Evolutionary conservation across 2,329 filamentous ascomycete species (phyloP).

Genomic region (Colletotrichum sp.): DNA sequence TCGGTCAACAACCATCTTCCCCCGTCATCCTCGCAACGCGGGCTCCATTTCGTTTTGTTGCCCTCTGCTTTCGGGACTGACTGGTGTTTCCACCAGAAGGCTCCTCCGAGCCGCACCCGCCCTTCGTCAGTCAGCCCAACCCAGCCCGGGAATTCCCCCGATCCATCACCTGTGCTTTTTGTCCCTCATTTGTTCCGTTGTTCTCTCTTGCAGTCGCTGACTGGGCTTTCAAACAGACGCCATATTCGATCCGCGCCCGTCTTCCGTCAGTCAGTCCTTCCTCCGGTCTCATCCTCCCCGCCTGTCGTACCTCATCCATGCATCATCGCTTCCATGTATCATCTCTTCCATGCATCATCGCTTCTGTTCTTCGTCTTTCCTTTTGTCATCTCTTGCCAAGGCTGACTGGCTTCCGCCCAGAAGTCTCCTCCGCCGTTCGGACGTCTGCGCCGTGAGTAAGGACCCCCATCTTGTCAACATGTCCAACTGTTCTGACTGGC

Average conservation of each 20-base stretch:
- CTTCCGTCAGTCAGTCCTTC: background rate
- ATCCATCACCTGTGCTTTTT: background rate
- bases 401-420: background rate
- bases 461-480: background rate
- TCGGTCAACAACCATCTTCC: background rate
- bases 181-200: background rate
- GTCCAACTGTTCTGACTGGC: background rate
- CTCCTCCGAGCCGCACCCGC: background rate
- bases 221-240: background rate
- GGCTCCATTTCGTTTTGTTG: background rate
- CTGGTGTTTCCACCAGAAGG: background rate
- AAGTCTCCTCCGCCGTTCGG: background rate
- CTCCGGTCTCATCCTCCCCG: background rate
- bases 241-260: background rate
- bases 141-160: background rate
- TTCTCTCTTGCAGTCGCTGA: background rate
- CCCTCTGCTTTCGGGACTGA: background rate
- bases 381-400: background rate
- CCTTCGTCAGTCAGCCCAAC: background rate
- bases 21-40: background rate
- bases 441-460: background rate
- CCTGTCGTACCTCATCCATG: background rate
- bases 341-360: background rate
- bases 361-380: no score
- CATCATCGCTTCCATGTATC: background rate